Evolutionary conservation across 2,329 filamentous ascomycete species (phyloP), one percentile per base, ranked within the genome.

Genomic region (Ophiostoma triangulosporum): DNA sequence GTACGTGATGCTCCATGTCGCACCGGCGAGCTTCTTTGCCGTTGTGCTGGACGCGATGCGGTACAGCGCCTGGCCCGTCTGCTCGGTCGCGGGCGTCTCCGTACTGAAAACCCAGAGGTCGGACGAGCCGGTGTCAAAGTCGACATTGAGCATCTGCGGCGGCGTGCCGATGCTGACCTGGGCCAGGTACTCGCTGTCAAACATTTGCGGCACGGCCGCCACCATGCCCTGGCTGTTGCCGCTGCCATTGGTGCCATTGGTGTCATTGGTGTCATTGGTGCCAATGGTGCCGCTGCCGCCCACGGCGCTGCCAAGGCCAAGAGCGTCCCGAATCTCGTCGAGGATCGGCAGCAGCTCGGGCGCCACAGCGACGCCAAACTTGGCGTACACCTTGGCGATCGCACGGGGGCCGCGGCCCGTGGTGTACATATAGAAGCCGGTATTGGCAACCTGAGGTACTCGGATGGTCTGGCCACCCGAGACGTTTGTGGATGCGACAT

Each of bases 111-210:
- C 40, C 52, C 52, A 54, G 6, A 54, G 46, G 14, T 50, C 36
- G 12, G 35, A 26, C 31, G 48, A 54, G 48, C 52, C 52, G 20
- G 52, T 54, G 52, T 54, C 52, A 24, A 54, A 22, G 8, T 48
- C 17, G n/a, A 53, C n/a, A 14, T 29, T 40, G 14, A 53, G 24
- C 6, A 17, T 36, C 51, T 53, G 51, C 20, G 45, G 26, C 26
- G 45, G 51, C 26, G 51, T 53, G 33, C 51, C 51, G n/a, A 53
- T 53, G 22, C 71, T 74, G 53, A 86, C 80, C 1, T 80, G 78
- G 31, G 71, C 72, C 45, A 79, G 66, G 56, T 78, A 80, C 51
- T 76, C 71, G 27, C 63, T 63, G 58, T 78, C 76, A 53, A 70
- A 66, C 26, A 67, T 59, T 55, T 72, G 65, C 0, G 76, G 75